phyloP scores from a whole-genome alignment of 768 basidiomycete species.

The Lyophyllum semitale region DNA sequence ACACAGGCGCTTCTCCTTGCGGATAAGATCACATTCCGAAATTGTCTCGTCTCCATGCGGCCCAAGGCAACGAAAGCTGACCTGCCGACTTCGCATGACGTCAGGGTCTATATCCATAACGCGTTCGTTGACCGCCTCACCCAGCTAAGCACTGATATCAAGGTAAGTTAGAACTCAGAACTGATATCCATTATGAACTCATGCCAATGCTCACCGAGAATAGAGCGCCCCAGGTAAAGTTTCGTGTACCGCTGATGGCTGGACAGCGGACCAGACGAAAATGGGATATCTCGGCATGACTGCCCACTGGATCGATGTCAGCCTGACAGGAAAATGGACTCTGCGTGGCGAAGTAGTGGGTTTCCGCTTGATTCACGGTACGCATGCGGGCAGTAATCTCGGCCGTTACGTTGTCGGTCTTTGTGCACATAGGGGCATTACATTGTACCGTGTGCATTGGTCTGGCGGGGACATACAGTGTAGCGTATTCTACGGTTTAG shows the following conservation, averaged over 20 bases:
- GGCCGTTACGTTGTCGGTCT: constrained; percentile 24
- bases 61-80: neutral
- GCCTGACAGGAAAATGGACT: constrained; percentile 19
- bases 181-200: neutral
- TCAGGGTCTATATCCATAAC: neutral
- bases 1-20: neutral
- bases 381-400: constrained; percentile 27
- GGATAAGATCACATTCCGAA: neutral
- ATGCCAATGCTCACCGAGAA: constrained; percentile 14
- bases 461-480: no score
- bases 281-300: constrained; percentile 16
- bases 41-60: no score
- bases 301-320: constrained; percentile 24
- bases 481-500: no score
- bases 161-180: no score
- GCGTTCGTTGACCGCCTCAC: neutral
- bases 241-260: no score
- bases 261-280: constrained; percentile 19
- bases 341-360: constrained; percentile 22
- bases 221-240: constrained; percentile 17
- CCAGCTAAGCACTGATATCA: neutral
- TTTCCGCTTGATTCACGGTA: constrained; percentile 22
- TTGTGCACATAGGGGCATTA: no score
- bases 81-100: neutral
- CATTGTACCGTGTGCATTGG: no score